A percentile compares a stretch with the other conserved stretches of the same genome.
These are phyloP conservation scores for Candida sonorensis DNA, from an alignment of 805 yeast genomes.

Conservation along the genomic window DNA sequence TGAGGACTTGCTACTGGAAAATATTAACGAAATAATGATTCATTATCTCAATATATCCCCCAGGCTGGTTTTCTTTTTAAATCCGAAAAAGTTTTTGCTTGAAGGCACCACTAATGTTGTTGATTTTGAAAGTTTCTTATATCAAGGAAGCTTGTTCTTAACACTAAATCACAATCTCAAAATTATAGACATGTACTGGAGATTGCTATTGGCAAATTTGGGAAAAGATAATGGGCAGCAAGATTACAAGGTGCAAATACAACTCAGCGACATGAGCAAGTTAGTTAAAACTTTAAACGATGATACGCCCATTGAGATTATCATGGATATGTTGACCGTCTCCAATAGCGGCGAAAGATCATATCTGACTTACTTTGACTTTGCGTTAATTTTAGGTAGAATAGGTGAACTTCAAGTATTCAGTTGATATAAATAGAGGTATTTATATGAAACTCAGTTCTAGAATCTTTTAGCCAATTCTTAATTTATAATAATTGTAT, in stretches of 20 bases:
- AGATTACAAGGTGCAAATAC: conserved; percentile 22
- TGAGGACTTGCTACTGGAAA: conserved; percentile 31
- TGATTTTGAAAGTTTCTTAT: conserved; percentile 40
- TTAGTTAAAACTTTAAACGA: conserved; percentile 21
- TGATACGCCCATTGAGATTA: conserved; percentile 25
- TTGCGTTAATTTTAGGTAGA: conserved; percentile 42
- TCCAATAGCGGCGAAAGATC: conserved; percentile 33
- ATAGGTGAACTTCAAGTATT: conserved; percentile 29
- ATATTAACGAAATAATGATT: conserved; percentile 25
- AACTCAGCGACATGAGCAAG: conserved; percentile 32
- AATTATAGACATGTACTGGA: conserved; percentile 36
- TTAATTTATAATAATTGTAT: too few species aligned
- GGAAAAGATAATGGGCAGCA: conserved; percentile 2
- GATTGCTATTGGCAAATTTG: conserved; percentile 23
- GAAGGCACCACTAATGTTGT: conserved; percentile 35
- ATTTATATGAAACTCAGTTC: too few species aligned
- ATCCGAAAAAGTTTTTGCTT: conserved; percentile 24
- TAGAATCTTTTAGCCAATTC: too few species aligned
- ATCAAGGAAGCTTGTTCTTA: conserved; percentile 34
- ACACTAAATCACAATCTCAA: conserved; percentile 27
- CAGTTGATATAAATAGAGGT: not conserved
- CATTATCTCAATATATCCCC: conserved; percentile 25
- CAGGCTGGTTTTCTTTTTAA: conserved; percentile 23
- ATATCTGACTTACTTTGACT: conserved; percentile 35
- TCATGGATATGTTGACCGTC: conserved; percentile 41